Evolutionary conservation across 805 yeast species (phyloP), one percentile per base, ranked within the genome.

Genomic region (Tetrapisispora namnaoensis): DNA sequence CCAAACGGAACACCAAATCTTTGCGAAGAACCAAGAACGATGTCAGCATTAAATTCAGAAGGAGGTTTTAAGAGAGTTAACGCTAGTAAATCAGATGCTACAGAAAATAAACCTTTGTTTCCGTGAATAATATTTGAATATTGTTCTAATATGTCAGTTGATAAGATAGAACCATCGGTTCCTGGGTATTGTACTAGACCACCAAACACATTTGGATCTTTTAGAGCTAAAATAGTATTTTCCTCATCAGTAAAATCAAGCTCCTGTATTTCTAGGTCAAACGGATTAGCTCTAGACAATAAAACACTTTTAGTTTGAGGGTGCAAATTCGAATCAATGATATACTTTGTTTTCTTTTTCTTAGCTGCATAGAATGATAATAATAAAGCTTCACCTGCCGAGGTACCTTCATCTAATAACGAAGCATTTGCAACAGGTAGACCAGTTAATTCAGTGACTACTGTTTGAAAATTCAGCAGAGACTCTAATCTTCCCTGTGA

Each of bases 1-100:
- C 98, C 99, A 72, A 91, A 78, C 48, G 99, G 98, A 37, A 91
- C 97, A 61, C 99, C 99, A 59, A 93, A 88, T 67, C 99, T 77
- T 74, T 93, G 99, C 4, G 97, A 77, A 9, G 89, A 80, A 44
- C 99, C 99, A 42, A 93, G 72, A 1, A 84, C 96, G 45, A 93
- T 84, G 65, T 93, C 99, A 40, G 98, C 98, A 48, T 88, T 89
- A 59, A 85, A 86, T 38, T 78, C 75, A 18, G 84, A 72, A 2
- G 99, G 99, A 17, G 97, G 86, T 58, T 83, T 80, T 51, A 91
- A 69, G 39, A 93, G 65, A 0, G 96, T 87, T 57, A 93, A 74
- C 1, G 98, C 96, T 67, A 93, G 72, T 53, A 91, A 73, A 67
- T 93, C 99, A 21, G 97, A 77, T n/a, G 96, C 95, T 48, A 86